A percentile compares a stretch with the other conserved stretches of the same genome.
Evolutionary conservation across 2,329 filamentous ascomycete genomes (phyloP).

Genomic region (Cladophialophora immunda): DNA sequence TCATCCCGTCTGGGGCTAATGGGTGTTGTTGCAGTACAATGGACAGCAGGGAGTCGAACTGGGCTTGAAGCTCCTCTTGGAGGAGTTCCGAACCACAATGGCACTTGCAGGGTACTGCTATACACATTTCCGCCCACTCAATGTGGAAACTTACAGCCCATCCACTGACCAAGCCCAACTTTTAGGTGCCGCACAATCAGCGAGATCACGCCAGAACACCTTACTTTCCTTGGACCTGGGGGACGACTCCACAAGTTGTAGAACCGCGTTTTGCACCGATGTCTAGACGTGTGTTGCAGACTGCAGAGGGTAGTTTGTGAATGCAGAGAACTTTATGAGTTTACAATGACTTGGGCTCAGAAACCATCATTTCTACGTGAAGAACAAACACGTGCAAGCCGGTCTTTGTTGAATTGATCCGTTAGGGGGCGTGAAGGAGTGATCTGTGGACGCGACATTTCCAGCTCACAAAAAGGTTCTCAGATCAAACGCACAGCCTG

Average conservation of each 20-base stretch:
- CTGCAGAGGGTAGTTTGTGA: too few species aligned
- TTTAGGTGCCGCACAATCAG: neutral
- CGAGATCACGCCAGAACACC: neutral
- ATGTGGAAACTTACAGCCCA: too few species aligned
- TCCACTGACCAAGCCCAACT: neutral
- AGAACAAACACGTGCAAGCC: too few species aligned
- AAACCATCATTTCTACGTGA: too few species aligned
- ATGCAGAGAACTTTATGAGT: too few species aligned
- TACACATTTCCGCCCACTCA: neutral
- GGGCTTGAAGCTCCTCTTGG: conserved; percentile 37
- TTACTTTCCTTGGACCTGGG: neutral
- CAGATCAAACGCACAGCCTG: too few species aligned
- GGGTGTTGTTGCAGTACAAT: conserved; percentile 29
- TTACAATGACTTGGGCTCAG: too few species aligned
- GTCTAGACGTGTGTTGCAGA: too few species aligned
- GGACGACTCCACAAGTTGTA: neutral
- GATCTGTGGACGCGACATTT: too few species aligned
- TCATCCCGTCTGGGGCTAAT: neutral
- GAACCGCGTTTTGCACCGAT: neutral
- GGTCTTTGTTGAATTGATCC: too few species aligned
- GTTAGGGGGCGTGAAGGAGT: too few species aligned
- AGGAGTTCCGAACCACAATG: conserved; percentile 41
- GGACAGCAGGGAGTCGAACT: conserved; percentile 40
- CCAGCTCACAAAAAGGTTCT: too few species aligned
- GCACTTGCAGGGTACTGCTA: conserved; percentile 32